These are phyloP conservation scores for Golubevia pallescens DNA, from an alignment of 1,284 basidiomycete species.

Conservation along the genomic window DNA sequence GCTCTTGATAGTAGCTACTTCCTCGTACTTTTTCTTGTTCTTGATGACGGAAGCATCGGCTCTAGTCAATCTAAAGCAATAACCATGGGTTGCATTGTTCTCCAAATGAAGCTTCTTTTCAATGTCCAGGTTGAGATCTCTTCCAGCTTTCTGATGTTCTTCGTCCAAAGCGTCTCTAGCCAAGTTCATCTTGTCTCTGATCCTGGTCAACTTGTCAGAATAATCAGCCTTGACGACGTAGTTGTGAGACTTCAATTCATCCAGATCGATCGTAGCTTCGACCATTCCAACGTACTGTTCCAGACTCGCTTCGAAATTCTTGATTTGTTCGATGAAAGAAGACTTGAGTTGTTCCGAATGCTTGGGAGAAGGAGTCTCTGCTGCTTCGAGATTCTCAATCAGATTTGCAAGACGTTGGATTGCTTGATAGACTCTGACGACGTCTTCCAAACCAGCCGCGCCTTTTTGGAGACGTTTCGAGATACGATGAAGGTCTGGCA, in stretches of 20 bases:
- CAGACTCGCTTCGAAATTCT: conserved; percentile 24
- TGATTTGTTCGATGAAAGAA: conserved; percentile 41
- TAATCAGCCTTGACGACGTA: conserved; percentile 93
- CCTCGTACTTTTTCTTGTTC: conserved; percentile 77
- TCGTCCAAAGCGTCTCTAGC: conserved; percentile 82
- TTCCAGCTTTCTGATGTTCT: conserved; percentile 78
- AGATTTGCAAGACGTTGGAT: conserved; percentile 75
- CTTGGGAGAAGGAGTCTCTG: conserved; percentile 48
- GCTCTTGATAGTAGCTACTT: conserved; percentile 83
- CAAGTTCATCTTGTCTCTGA: conserved; percentile 74
- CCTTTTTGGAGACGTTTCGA: conserved; percentile 90
- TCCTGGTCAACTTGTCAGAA: conserved; percentile 75
- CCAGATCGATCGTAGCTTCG: conserved; percentile 90
- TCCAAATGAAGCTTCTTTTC: conserved; percentile 97
- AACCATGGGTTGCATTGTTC: conserved; percentile 87
- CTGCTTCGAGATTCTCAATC: conserved; percentile 69
- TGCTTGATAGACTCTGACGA: conserved; percentile 89
- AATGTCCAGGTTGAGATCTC: conserved; percentile 80
- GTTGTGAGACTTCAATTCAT: conserved; percentile 81
- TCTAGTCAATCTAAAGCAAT: conserved; percentile 85
- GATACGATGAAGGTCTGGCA: conserved; percentile 93
- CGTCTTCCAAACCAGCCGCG: conserved; percentile 86
- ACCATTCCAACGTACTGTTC: conserved; percentile 86
- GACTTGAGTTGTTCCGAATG: conserved; percentile 24
- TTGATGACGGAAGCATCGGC: conserved; percentile 77